phyloP scores from a whole-genome alignment of 805 yeast species.

The Huiozyma naganishii region DNA sequence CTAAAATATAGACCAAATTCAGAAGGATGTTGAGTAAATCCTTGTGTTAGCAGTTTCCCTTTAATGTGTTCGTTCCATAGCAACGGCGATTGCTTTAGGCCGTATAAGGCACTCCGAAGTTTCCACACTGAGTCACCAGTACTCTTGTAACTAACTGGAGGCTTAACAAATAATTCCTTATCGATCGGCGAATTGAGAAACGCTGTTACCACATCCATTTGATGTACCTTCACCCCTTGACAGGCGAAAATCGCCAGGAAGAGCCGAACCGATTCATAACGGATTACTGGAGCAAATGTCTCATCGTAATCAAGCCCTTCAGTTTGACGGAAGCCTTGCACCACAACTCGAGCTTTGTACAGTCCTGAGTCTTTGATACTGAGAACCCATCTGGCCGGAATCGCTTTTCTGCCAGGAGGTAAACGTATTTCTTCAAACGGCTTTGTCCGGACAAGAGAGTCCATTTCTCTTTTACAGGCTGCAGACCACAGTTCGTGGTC shows the following conservation, averaged over 20 bases:
- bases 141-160: conserved; percentile 3
- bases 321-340: conserved; percentile 16
- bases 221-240: conserved; percentile 5
- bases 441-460: conserved; percentile 3
- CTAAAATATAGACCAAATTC: conserved; percentile 2
- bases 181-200: conserved; percentile 1
- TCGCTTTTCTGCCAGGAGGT: conserved; percentile 4
- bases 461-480: conserved; percentile 2
- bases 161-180: background rate
- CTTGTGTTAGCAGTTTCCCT: conserved; percentile 20
- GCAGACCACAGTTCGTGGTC: conserved; percentile 1
- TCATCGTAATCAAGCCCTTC: conserved; percentile 19
- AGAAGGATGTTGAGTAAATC: conserved; percentile 5
- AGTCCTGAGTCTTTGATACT: conserved; percentile 6
- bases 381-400: conserved; percentile 14
- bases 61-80: conserved; percentile 11
- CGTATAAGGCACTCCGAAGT: conserved; percentile 1
- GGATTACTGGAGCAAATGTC: conserved; percentile 22
- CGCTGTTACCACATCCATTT: conserved; percentile 18
- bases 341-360: conserved; percentile 21
- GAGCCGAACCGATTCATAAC: conserved; percentile 11
- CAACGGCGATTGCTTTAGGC: conserved; percentile 2
- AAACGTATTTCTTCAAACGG: conserved; percentile 5
- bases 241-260: conserved; percentile 4
- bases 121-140: background rate